phyloP scores from a whole-genome alignment of 306 rosid genomes.

The Adenanthera pavonina region DNA sequence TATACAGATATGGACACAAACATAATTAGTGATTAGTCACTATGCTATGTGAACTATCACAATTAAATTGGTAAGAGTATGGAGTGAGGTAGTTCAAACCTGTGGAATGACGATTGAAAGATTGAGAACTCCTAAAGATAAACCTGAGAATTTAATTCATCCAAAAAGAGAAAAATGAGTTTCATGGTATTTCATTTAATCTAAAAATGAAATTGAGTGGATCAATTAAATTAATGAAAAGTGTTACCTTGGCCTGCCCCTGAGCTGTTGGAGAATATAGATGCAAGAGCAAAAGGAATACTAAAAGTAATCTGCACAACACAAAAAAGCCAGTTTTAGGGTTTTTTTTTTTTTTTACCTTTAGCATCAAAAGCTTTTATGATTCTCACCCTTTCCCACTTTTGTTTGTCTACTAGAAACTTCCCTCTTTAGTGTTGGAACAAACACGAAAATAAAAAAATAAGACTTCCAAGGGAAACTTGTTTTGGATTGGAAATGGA shows the following conservation, averaged over 20 bases:
- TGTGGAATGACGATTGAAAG: conserved; percentile 75
- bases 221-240: neutral
- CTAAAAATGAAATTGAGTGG: neutral
- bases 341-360: neutral
- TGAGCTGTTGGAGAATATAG: conserved; percentile 62
- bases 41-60: too few species aligned
- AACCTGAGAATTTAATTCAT: conserved; percentile 46
- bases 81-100: conserved; percentile 32
- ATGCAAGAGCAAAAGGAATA: conserved; percentile 80
- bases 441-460: too few species aligned
- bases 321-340: neutral
- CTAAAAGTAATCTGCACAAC: conserved; percentile 63
- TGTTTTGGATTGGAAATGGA: neutral
- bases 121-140: conserved; percentile 72
- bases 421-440: neutral
- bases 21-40: neutral
- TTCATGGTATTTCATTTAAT: neutral
- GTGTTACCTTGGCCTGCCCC: conserved; percentile 84
- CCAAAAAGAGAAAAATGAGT: neutral
- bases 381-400: neutral
- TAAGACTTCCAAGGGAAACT: neutral
- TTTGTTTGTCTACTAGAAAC: neutral
- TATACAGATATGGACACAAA: conserved; percentile 20
- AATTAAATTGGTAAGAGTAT: neutral
- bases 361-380: neutral